Evolutionary conservation across 345 rosid species (phyloP), one percentile per base, ranked within the genome.

Genomic region (Salix suchowensis): DNA sequence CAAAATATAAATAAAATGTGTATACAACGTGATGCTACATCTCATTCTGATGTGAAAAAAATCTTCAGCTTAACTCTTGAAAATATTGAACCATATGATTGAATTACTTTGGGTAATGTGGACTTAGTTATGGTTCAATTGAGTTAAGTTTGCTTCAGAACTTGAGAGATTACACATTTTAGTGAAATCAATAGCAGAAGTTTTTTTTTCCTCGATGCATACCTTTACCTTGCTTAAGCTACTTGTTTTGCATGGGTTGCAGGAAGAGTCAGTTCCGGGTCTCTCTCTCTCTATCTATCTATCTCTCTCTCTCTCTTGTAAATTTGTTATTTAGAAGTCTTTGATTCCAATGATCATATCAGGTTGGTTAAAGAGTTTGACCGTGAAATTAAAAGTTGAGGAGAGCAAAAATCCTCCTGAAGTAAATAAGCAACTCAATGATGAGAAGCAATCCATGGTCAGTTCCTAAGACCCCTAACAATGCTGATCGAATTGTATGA

Each of bases 371-470:
- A 95, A 83, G 98, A 95, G 77, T 87, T 95, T 23, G 98, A 95
- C 79, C 96, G 90, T 65, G 98, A 91, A 80, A 84, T 88, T 79
- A 93, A 95, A 95, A 86, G 97, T 89, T 61, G 97, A 90, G 81
- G 98, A 91, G 89, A 72, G 80, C 80, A 86, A 58, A 83, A 93
- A 88, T 83, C 88, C 98, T 74, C 87, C 94, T 46, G 89, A 95
- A 82, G 89, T 93, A 39, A 93, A 86, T 78, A 93, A 88, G 86
- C 98, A 82, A 78, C 90, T 95, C 84, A 95, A 91, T 71, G 98
- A 95, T 64, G 98, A 93, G 87, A 95, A 95, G 87, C 98, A 95
- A 81, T 93, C 98, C 80, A 84, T 95, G 98, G 98, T 91, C 67
- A 82, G 93, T 83, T 72, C 36, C 58, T 68, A 72, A 13, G 13